Base-by-base conservation (phyloP, 805 yeast genomes). In the Helenozyma baotianmanensis region DNA sequence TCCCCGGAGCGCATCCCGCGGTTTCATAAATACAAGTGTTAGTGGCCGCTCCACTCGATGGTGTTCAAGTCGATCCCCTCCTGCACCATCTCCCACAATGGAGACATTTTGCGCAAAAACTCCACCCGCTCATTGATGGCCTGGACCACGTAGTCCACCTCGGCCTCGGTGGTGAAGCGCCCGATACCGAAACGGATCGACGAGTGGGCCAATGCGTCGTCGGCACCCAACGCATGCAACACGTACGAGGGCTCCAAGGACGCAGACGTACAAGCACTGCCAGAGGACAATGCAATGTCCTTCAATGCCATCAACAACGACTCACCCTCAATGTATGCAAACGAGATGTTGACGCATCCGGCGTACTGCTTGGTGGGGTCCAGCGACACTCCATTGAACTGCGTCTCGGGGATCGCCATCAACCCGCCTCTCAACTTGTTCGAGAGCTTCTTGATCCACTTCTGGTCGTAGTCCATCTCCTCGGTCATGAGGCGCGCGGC, bases 31-130 rank as follows among this genome's bases (percentile, higher is more conserved):
- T 10, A 10, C n/a, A n/a, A 21, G 5, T 9, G 16, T 34, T 61
- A 92, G 64, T 92, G 98, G 45, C 96, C 97, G 39, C 96, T 85
- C 98, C 98, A 92, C 67, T 92, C 95, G 52, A 92, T 92, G 21
- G 94, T 74, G 53, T 82, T 76, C 58, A 92, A 70, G 56, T 92
- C 98, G 52, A 92, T 90, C 47, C 98, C 98, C 47, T 92, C 97
- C 63, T 92, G 96, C 37, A 87, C 96, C 97, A 92, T 89, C 68
- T 92, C 98, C 97, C 97, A 92, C 51, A 92, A 70, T 30, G 98
- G 98, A 37, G 92, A 80, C 64, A 92, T 72, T 54, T 88, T 90
- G 63, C 98, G 78, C 56, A 92, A 74, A 64, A 87, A 87, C 43
- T 80, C 81, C 35, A 92, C 97, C 62, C 97, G 78, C 58, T 86